Evolutionary conservation across 768 basidiomycete species (phyloP).

Genomic region (Leccinum longicurvipes): DNA sequence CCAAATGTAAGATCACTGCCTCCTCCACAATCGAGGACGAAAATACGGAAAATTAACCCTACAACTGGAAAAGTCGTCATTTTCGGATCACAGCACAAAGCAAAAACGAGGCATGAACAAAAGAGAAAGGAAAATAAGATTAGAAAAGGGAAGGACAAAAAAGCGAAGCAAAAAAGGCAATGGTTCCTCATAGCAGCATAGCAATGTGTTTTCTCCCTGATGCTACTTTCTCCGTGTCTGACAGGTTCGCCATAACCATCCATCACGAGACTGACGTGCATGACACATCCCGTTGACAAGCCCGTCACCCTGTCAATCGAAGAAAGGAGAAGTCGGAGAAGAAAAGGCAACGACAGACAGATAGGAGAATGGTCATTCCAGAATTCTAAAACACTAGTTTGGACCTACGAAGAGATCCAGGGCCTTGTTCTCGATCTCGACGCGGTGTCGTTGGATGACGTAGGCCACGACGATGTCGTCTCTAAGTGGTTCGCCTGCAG

Average conservation of each 20-base stretch:
- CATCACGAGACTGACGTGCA: background rate
- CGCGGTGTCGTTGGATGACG: constrained; percentile 25
- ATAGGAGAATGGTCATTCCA: background rate
- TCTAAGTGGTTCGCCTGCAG: constrained; percentile 23
- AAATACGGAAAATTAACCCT: background rate
- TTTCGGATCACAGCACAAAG: background rate
- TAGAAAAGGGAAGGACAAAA: too few species aligned
- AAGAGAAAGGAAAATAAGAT: background rate
- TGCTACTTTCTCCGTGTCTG: background rate
- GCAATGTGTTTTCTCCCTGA: background rate
- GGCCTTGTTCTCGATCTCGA: constrained; percentile 21
- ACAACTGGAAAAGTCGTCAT: background rate
- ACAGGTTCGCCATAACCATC: background rate
- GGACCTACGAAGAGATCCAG: constrained; percentile 26
- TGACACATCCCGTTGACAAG: background rate
- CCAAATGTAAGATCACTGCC: background rate
- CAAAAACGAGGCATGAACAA: background rate
- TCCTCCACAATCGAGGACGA: background rate
- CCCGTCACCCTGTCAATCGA: background rate
- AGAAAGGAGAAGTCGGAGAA: background rate
- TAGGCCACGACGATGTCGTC: constrained; percentile 31
- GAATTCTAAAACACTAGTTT: constrained; percentile 3
- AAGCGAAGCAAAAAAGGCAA: background rate
- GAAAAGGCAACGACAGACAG: background rate
- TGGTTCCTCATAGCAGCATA: background rate